Evolutionary conservation across 805 yeast species (phyloP).

Genomic region (Ogataea haglerorum): DNA sequence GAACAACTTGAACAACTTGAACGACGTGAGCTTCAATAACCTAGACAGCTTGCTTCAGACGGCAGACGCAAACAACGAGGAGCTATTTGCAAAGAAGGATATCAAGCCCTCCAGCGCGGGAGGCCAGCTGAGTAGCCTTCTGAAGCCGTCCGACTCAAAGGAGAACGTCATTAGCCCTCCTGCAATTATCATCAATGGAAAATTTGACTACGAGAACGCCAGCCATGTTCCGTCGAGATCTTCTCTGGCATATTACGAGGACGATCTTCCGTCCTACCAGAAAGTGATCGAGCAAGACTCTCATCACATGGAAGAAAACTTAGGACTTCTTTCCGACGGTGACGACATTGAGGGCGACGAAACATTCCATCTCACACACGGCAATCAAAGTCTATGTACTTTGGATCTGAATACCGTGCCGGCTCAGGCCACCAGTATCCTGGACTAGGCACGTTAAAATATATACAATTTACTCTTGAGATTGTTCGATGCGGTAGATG

Average conservation of each 20-base stretch:
- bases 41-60: slow-evolving; percentile 22
- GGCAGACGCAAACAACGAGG: slow-evolving; percentile 7
- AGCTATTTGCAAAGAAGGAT: slow-evolving; percentile 15
- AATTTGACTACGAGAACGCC: slow-evolving; percentile 2
- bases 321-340: slow-evolving; percentile 26
- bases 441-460: slow-evolving; percentile 8
- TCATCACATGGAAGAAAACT: slow-evolving; percentile 17
- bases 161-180: neutral
- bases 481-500: slow-evolving; percentile 36
- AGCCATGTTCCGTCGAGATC: slow-evolving; percentile 26
- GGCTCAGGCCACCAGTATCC: slow-evolving; percentile 17
- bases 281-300: slow-evolving; percentile 25
- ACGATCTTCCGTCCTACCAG: slow-evolving; percentile 29
- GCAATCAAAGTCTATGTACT: slow-evolving; percentile 20
- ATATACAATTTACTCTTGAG: slow-evolving; percentile 1
- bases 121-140: slow-evolving; percentile 17
- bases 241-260: slow-evolving; percentile 22
- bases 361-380: slow-evolving; percentile 14
- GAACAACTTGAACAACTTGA: neutral
- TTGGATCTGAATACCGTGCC: slow-evolving; percentile 18
- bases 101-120: slow-evolving; percentile 8
- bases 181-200: slow-evolving; percentile 6
- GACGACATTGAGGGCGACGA: slow-evolving; percentile 11
- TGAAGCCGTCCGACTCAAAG: slow-evolving; percentile 7
- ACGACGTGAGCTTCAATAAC: slow-evolving; percentile 21